Evolutionary conservation across 2,329 filamentous ascomycete species (phyloP), one percentile per base, ranked within the genome.

Genomic region (Botrytis fabae): DNA sequence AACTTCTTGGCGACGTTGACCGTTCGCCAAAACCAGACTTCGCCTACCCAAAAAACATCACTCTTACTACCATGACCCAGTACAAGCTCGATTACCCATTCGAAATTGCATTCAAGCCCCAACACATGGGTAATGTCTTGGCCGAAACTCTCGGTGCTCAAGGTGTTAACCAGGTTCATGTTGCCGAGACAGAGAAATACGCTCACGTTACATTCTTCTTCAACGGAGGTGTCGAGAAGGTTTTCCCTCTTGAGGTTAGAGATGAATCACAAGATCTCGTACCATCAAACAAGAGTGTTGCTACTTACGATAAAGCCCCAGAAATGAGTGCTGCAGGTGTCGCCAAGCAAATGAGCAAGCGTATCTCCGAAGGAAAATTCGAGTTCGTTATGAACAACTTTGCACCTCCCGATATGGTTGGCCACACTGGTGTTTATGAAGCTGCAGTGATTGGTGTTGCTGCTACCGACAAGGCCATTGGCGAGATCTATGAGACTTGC

Each of bases 381-480:
- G 94, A 96, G 81, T 98, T 99, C 81, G 87, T 99, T 83, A 99
- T 99, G 96, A 98, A 98, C 91, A 99, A 99, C 90, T 98, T 99
- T 84, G 96, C 96, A 60, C 96, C 96, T 60, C 96, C 96, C 28
- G 96, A 99, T 85, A 99, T 99, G 96, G 96, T 99, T 77, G 96
- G 96, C 78, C 96, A 99, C 86, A 99, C 96, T 18, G 96, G 96
- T 81, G 94, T 97, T 74, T 98, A 98, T 85, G 92, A 98, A 79
- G 95, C 96, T 44, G 96, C 96, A 73, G 91, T 99, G 75, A 82
- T 96, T 80, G 96, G 91, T 79, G 92, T 92, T 78, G 87, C 91
- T 78, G 91, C 95, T 77, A 99, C 96, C 20, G 96, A 99, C 83
- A 93, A 92, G 86, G 95, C 93, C 71, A 99, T 99, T 80, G 94